Evolutionary conservation across 345 rosid species (phyloP), one percentile per base, ranked within the genome.

Genomic region (Crucihimalaya himalaica): DNA sequence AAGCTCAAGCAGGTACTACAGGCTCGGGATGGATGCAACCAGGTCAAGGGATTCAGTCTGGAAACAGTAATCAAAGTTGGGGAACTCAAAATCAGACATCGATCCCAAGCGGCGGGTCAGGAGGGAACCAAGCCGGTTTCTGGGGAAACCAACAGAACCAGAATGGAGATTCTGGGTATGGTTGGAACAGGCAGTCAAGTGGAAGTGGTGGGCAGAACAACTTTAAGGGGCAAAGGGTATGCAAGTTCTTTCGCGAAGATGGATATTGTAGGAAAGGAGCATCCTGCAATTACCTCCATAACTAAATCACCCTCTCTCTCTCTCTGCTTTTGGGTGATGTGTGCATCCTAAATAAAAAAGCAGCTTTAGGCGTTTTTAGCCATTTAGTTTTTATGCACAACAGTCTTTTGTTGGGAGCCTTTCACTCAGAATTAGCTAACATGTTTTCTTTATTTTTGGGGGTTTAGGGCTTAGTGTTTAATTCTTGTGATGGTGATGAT

Each of bases 261-360:
- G 95, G 97, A 51, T 82, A 81, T 60, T 88, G 97, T 79, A 86
- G 80, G 81, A 91, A 87, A 78, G 97, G 94, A 45, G 79, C 97
- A 25, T 71, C 84, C 10, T 90, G 97, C 82, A 87, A 84, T 78
- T 90, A 83, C 77, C 68, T 85, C 64, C 92, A 88, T 81, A 73
- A 80, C 67, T 86, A 75, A 81, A 69, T 4, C 60, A 35, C 10
- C 31, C 59, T 28, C 14, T 56, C 69, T 52, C 43, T 65, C 0
- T 53, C 16, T 37, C 20, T 56, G 65, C 65, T 57, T 70, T 58
- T 27, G 55, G 32, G 34, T 58, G 40, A 59, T 43, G 60, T 52
- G 2, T 52, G 28, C 64, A 58, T 46, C 23, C 25, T 15, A 4
- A 70, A 46, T 8, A 31, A 31, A 31, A 31, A 47, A 51, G 52